These are phyloP conservation scores for Fraxinus greggii DNA, from an alignment of 305 asterid genomes.

Conservation along the genomic window DNA sequence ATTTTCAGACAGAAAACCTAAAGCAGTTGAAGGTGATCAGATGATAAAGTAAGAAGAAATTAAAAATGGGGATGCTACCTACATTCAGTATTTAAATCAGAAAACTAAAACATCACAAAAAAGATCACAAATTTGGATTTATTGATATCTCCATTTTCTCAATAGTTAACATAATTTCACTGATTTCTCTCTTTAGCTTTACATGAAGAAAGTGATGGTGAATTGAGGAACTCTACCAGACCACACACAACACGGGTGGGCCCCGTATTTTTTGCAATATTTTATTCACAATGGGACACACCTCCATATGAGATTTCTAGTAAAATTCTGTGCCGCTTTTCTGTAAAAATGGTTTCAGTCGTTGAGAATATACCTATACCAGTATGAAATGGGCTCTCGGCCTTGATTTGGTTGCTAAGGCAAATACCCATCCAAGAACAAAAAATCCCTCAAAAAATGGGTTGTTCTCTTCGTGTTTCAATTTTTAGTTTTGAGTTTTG, in stretches of 20 bases:
- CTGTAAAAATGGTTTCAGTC: too few species aligned
- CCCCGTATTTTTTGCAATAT: too few species aligned
- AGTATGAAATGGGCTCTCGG: constrained; percentile 27
- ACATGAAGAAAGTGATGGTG: not conserved
- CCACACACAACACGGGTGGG: too few species aligned
- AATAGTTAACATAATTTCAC: not conserved
- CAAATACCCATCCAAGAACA: constrained; percentile 33
- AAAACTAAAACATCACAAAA: not conserved
- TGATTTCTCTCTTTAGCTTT: not conserved
- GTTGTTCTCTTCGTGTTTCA: too few species aligned
- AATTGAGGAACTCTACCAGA: too few species aligned
- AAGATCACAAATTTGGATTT: not conserved
- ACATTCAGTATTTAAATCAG: constrained; percentile 49
- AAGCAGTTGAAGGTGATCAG: constrained; percentile 51
- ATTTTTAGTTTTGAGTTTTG: too few species aligned
- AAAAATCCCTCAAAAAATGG: not conserved
- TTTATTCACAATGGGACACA: too few species aligned
- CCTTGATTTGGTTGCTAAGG: constrained; percentile 30
- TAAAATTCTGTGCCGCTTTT: too few species aligned
- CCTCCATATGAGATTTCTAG: too few species aligned
- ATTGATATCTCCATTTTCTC: not conserved
- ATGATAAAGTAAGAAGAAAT: constrained; percentile 83
- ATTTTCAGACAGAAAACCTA: constrained; percentile 36
- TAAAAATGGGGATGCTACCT: constrained; percentile 79
- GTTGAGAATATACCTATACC: constrained; percentile 19